Base-by-base conservation (phyloP, 148 eudicot genomes). In the Dianthus caryophyllus region DNA sequence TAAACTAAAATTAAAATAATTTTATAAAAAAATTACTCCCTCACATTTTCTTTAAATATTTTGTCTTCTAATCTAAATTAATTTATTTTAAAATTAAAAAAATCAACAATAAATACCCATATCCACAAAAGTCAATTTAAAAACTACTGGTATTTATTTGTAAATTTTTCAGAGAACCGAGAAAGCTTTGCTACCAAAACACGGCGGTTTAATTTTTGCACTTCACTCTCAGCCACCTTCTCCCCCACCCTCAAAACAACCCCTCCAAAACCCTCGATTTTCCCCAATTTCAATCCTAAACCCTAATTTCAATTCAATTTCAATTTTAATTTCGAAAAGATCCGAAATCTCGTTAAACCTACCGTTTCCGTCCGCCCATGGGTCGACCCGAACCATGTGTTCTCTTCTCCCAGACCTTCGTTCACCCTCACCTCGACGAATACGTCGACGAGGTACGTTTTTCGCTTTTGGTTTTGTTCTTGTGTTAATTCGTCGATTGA, bases 331-430 rank as follows among this genome's bases (percentile, higher is more conserved):
- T 33, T 33, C 38, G 2, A 30, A n/a, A 58, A 9, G 39, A 18
- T 31, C 62, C 24, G 14, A 6, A 58, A 7, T 20, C 62, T n/a
- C 41, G n/a, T 58, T 30, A 58, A 58, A 41, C 62, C 62, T n/a
- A 68, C 64, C 53, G 39, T 1, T 22, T 9, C n/a, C 17, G 15
- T 9, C 27, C 39, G n/a, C 67, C 64, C 31, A 87, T 93, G 96
- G 98, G 95, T 68, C 91, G 96, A 14, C 91, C 98, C 29, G 98
- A 93, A 72, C 90, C 98, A 46, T 83, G 88, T 21, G 96, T 90
- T 22, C 73, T 94, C 79, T 94, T 90, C 66, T 86, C 98, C 21
- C 98, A 94, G 73, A 87, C 97, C 64, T 94, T 94, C 61, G 90
- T 88, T 47, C 98, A 94, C 62, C 83, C 95, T 54, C 88, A 85